Conservation (phyloP, 2,329 filamentous ascomycete species). For the Berkeleyomyces basicola region DNA sequence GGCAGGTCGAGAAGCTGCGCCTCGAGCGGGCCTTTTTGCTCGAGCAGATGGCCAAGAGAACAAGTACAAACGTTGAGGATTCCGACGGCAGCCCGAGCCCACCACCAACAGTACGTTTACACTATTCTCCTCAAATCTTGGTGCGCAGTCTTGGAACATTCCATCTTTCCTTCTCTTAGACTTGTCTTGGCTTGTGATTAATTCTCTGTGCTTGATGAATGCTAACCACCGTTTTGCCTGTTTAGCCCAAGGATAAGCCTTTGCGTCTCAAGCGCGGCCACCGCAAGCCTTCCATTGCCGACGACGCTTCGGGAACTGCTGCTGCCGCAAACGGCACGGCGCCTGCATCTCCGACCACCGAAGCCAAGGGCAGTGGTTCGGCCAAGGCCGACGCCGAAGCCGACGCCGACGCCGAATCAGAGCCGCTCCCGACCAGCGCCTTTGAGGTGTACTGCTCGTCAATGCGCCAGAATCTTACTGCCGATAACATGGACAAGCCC, state of each 20-base stretch:
- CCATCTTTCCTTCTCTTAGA: constrained; percentile 1
- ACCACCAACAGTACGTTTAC: constrained; percentile 51
- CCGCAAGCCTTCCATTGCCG: constrained; percentile 38
- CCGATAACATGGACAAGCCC: constrained; percentile 25
- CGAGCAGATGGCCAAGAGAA: constrained; percentile 57
- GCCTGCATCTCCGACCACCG: constrained; percentile 19
- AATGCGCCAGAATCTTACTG: constrained; percentile 28
- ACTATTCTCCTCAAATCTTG: not conserved
- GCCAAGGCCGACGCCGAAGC: constrained; percentile 15
- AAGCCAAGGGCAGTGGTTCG: constrained; percentile 30
- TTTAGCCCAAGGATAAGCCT: constrained; percentile 60
- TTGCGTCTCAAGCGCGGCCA: constrained; percentile 58
- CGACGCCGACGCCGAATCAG: constrained; percentile 27
- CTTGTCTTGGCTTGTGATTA: not conserved
- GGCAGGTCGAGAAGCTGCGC: constrained; percentile 81
- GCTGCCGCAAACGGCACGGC: constrained; percentile 20
- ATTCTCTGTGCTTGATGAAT: not conserved
- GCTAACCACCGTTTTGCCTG: constrained; percentile 8
- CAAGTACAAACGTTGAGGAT: constrained; percentile 58
- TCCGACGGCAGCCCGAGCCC: constrained; percentile 65
- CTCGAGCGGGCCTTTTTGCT: constrained; percentile 65
- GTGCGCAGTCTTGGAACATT: not conserved
- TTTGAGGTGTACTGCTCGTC: constrained; percentile 41
- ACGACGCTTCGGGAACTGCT: constrained; percentile 19
- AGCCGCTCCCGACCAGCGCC: constrained; percentile 28